These are phyloP conservation scores for Fusarium domesticum DNA, from an alignment of 2,329 filamentous ascomycete species.

Conservation along the genomic window DNA sequence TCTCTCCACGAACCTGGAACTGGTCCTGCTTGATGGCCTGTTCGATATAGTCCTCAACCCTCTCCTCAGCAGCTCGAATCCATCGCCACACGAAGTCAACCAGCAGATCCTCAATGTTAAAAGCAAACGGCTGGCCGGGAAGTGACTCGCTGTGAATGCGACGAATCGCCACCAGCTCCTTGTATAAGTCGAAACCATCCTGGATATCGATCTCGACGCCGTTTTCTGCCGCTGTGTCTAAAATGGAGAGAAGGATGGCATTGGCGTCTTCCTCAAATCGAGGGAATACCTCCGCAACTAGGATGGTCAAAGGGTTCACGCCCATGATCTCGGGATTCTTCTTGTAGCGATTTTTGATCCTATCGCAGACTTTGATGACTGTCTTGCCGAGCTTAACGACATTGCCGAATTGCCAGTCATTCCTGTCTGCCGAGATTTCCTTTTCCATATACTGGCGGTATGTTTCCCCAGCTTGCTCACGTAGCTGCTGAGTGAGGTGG, in stretches of 20 bases:
- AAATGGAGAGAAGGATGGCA: constrained; percentile 78
- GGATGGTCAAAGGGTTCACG: constrained; percentile 59
- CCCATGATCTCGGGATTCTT: constrained; percentile 88
- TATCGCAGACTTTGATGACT: constrained; percentile 80
- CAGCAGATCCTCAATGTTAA: constrained; percentile 81
- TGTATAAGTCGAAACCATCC: constrained; percentile 93
- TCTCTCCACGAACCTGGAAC: constrained; percentile 71
- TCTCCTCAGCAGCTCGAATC: constrained; percentile 77
- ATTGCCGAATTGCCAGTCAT: constrained; percentile 87
- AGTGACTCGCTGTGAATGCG: constrained; percentile 74
- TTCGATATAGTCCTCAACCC: constrained; percentile 80
- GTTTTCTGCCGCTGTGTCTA: constrained; percentile 66
- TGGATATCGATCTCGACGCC: constrained; percentile 78
- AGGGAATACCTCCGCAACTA: constrained; percentile 82
- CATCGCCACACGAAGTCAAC: constrained; percentile 95
- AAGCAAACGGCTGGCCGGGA: constrained; percentile 72
- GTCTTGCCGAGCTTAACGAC: constrained; percentile 85
- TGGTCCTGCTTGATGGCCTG: constrained; percentile 86
- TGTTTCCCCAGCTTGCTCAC: constrained; percentile 70
- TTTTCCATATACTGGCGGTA: constrained; percentile 78
- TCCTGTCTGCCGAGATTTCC: constrained; percentile 74
- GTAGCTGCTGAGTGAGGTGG: constrained; percentile 69
- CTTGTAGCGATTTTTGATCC: constrained; percentile 87
- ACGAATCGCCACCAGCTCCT: constrained; percentile 80
- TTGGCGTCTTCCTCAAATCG: constrained; percentile 86